Conservation (phyloP, 129 eudicot genomes). For the Pulicaria dysenterica region DNA sequence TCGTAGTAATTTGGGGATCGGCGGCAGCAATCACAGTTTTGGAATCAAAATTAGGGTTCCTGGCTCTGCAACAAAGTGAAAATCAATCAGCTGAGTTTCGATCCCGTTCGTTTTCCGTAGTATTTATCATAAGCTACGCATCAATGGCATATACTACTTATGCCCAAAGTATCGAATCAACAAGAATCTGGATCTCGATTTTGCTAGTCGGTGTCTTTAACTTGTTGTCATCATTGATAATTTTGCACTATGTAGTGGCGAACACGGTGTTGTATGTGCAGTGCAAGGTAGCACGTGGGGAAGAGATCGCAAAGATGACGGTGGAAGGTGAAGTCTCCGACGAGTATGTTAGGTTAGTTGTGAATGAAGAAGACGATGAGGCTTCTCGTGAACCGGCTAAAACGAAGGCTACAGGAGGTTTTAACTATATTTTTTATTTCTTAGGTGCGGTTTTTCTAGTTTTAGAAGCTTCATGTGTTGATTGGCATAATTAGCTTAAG, state of each 20-base stretch:
- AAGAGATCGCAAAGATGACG: constrained; percentile 44
- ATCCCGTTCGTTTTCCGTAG: background rate
- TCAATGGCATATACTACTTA: background rate
- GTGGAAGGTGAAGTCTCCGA: constrained; percentile 49
- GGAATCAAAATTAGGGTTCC: constrained; percentile 30
- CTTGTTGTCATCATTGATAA: constrained; percentile 16
- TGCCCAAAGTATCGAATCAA: background rate
- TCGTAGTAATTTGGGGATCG: constrained; percentile 18
- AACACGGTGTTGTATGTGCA: constrained; percentile 68
- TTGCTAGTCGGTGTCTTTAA: constrained; percentile 40
- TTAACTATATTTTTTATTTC: background rate
- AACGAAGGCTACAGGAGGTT: constrained; percentile 22
- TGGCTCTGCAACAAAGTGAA: constrained; percentile 23
- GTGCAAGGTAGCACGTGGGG: constrained; percentile 59
- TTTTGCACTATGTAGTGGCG: constrained; percentile 39
- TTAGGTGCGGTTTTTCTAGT: background rate
- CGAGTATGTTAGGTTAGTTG: constrained; percentile 55
- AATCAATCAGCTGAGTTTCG: constrained; percentile 17
- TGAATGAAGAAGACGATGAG: constrained; percentile 55
- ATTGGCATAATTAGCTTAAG: no score
- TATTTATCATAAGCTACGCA: background rate
- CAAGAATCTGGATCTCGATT: constrained; percentile 34
- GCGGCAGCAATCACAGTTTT: constrained; percentile 17
- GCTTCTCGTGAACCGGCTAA: constrained; percentile 34
- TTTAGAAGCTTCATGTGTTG: no score